Evolutionary conservation across 2,329 filamentous ascomycete species (phyloP).

Genomic region (Leptographium flavum): DNA sequence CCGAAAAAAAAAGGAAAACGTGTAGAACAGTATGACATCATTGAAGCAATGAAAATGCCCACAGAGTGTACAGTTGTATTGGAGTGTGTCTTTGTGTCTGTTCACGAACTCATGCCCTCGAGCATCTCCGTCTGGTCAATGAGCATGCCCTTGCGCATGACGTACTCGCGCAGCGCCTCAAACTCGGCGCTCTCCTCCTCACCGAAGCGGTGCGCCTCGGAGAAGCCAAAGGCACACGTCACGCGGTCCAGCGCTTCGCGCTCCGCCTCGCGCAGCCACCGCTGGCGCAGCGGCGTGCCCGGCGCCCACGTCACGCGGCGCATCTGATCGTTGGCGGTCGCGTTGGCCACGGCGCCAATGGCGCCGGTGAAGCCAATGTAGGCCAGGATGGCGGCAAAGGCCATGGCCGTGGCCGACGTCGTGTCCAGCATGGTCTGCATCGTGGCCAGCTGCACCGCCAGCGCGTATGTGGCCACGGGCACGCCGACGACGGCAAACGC

Average conservation of each 20-base stretch:
- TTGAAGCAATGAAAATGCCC: neutral
- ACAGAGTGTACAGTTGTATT: neutral
- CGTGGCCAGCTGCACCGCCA: constrained; percentile 52
- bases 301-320: constrained; percentile 79
- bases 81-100: neutral
- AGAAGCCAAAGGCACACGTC: constrained; percentile 83
- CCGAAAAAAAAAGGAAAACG: neutral
- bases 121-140: constrained; percentile 81
- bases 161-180: constrained; percentile 72
- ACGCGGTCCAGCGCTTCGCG: constrained; percentile 74
- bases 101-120: constrained; percentile 59
- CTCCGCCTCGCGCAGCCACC: constrained; percentile 86
- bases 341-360: constrained; percentile 69
- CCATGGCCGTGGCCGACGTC: constrained; percentile 57
- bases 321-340: constrained; percentile 91
- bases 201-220: constrained; percentile 62
- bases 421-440: constrained; percentile 68
- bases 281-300: constrained; percentile 63
- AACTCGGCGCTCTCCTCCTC: constrained; percentile 88
- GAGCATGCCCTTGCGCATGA: constrained; percentile 73
- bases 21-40: neutral
- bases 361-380: constrained; percentile 72
- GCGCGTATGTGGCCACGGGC: constrained; percentile 54
- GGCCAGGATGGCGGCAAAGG: constrained; percentile 66
- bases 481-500: constrained; percentile 37